A percentile compares a stretch with the other conserved stretches of the same genome.
phyloP scores from a whole-genome alignment of 108 stramenopile species.

The Nitzschia putrida region DNA sequence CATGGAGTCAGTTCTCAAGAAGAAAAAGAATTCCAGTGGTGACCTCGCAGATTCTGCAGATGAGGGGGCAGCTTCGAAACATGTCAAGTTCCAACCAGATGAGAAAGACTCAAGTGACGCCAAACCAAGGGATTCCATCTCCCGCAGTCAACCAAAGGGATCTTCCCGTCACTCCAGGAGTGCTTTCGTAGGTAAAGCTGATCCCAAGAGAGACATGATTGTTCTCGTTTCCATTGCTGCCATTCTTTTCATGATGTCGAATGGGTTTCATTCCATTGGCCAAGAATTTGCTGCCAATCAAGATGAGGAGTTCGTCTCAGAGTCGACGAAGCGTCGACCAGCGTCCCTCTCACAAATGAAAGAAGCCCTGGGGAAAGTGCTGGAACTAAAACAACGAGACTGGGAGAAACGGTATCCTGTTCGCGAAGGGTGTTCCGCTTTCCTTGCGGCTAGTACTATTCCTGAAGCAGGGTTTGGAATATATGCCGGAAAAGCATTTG shows the following conservation, averaged over 20 bases:
- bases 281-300: neutral
- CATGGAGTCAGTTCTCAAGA: neutral
- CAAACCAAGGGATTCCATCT: too few species aligned
- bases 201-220: slow-evolving; percentile 6
- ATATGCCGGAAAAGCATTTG: slow-evolving; percentile 47
- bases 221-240: neutral
- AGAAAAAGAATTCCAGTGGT: neutral
- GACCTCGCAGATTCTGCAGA: neutral
- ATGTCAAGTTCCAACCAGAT: neutral
- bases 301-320: neutral
- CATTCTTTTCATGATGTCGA: neutral
- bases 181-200: slow-evolving; percentile 1
- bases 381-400: neutral
- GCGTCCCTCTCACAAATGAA: slow-evolving; percentile 1
- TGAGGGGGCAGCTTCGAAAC: neutral
- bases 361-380: neutral
- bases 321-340: neutral
- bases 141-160: neutral
- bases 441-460: slow-evolving; percentile 69
- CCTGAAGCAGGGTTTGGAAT: slow-evolving; percentile 69
- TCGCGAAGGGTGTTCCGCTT: slow-evolving; percentile 45
- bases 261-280: neutral
- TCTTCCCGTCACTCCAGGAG: neutral
- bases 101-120: slow-evolving; percentile 2
- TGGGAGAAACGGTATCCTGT: neutral